Evolutionary conservation across 2,329 filamentous ascomycete species (phyloP).

Genomic region (Trichophyton simii): DNA sequence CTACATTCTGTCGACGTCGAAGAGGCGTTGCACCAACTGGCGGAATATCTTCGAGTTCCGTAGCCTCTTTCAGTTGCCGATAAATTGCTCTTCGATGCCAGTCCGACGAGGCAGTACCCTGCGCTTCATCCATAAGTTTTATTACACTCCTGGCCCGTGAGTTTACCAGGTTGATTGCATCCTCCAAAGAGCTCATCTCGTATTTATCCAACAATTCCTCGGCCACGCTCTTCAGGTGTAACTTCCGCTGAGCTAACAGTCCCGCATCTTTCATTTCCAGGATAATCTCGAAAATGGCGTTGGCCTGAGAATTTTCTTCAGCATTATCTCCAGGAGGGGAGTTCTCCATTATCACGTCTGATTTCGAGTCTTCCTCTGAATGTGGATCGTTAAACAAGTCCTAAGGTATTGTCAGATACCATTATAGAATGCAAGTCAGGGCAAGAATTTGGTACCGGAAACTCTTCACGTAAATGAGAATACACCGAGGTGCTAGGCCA

Average conservation of each 20-base stretch:
- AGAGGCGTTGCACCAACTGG: constrained; percentile 24
- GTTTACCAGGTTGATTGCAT: constrained; percentile 26
- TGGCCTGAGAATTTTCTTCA: constrained; percentile 24
- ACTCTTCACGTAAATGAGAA: constrained; percentile 33
- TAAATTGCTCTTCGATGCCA: constrained; percentile 33
- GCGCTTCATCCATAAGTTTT: constrained; percentile 28
- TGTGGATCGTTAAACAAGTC: not conserved
- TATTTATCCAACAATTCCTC: constrained; percentile 24
- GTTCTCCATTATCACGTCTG: not conserved
- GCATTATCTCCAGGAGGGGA: constrained; percentile 2
- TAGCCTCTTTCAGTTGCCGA: constrained; percentile 27
- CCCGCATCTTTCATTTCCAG: constrained; percentile 29
- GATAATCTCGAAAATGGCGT: constrained; percentile 27
- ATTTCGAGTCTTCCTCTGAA: constrained; percentile 9
- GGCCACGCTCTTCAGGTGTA: constrained; percentile 25
- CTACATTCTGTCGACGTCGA: constrained; percentile 18
- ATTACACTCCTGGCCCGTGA: constrained; percentile 23
- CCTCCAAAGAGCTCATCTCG: constrained; percentile 23
- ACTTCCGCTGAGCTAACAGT: constrained; percentile 29
- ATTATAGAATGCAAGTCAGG: not conserved
- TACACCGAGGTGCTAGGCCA: constrained; percentile 35
- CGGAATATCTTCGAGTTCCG: constrained; percentile 19
- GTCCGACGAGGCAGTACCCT: constrained; percentile 23
- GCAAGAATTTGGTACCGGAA: constrained; percentile 22
- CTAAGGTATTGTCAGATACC: not conserved